These are phyloP conservation scores for Lathyrus aphaca DNA, from an alignment of 306 rosid species.

Conservation along the genomic window DNA sequence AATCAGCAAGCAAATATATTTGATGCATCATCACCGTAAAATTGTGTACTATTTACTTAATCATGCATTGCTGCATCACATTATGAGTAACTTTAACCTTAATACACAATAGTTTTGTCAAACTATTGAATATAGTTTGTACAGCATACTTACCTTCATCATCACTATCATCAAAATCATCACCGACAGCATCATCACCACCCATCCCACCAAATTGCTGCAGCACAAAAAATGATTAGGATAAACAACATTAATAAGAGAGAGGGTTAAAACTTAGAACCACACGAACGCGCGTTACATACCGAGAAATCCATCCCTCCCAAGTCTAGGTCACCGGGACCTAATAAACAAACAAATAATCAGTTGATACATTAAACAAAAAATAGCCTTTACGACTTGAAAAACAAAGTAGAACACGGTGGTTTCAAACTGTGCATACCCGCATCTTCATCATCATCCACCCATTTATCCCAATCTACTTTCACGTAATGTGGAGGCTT, in stretches of 20 bases:
- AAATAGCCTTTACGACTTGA: background rate
- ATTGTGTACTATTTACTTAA: background rate
- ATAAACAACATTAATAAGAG: background rate
- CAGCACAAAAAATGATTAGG: constrained; percentile 22
- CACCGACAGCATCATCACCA: constrained; percentile 53
- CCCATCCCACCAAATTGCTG: constrained; percentile 71
- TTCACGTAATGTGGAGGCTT: constrained; percentile 84
- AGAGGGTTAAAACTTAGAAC: constrained; percentile 17
- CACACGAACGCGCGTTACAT: constrained; percentile 38
- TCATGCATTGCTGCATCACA: background rate
- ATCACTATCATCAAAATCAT: constrained; percentile 62
- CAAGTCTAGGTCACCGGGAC: constrained; percentile 56
- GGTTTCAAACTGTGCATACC: constrained; percentile 39
- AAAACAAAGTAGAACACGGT: background rate
- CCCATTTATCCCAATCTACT: constrained; percentile 99
- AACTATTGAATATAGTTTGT: too few species aligned
- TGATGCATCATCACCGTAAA: background rate
- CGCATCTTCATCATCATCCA: constrained; percentile 83
- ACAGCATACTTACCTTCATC: constrained; percentile 58
- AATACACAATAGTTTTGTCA: too few species aligned
- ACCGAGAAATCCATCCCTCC: constrained; percentile 99
- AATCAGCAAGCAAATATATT: background rate
- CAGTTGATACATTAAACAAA: background rate
- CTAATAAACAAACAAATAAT: constrained; percentile 42
- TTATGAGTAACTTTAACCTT: too few species aligned